phyloP scores from a whole-genome alignment of 2,329 filamentous ascomycete species.

The Aspergillus carbonarius region DNA sequence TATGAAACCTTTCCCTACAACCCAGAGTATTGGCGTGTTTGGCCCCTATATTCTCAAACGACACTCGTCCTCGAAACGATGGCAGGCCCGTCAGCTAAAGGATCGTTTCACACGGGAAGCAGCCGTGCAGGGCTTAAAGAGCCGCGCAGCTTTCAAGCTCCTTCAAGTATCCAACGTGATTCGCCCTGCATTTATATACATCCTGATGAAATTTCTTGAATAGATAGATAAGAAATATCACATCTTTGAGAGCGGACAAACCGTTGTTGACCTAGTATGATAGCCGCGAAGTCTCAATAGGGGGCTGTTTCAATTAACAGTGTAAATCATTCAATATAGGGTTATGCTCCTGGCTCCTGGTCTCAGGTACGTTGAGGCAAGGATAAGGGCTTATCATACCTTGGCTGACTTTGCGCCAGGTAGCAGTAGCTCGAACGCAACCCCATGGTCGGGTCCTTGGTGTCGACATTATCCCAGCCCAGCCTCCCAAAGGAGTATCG shows the following conservation, averaged over 20 bases:
- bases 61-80: constrained; percentile 66
- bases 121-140: constrained; percentile 77
- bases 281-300: neutral
- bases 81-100: constrained; percentile 74
- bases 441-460: constrained; percentile 80
- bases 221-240: constrained; percentile 80
- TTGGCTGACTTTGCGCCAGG: constrained; percentile 50
- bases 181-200: neutral
- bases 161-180: constrained; percentile 63
- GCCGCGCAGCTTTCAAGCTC: constrained; percentile 89
- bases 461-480: constrained; percentile 89
- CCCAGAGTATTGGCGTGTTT: constrained; percentile 11
- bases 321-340: constrained; percentile 26
- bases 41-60: constrained; percentile 23
- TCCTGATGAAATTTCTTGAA: neutral
- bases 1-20: neutral
- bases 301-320: constrained; percentile 3
- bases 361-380: constrained; percentile 47
- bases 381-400: neutral
- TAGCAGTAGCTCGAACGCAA: constrained; percentile 74
- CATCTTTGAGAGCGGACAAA: constrained; percentile 77
- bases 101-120: constrained; percentile 75
- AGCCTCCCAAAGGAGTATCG: constrained; percentile 87
- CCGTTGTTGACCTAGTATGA: constrained; percentile 79
- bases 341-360: constrained; percentile 59